A percentile compares a stretch with the other conserved stretches of the same genome.
Evolutionary conservation across 2,329 filamentous ascomycete genomes (phyloP).

Genomic region (Microdochium bolleyi): DNA sequence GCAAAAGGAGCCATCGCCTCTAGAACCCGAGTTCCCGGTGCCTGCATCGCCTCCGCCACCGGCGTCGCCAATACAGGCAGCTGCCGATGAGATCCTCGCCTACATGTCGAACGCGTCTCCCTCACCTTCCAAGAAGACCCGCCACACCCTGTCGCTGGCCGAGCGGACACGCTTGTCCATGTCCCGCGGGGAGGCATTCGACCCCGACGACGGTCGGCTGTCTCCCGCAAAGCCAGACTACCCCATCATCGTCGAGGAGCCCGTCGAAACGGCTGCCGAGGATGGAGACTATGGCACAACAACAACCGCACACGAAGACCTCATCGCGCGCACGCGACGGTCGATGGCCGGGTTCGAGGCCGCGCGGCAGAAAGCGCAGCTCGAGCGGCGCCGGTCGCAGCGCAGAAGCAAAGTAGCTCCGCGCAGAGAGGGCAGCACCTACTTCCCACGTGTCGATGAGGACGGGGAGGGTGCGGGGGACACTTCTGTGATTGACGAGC

Average conservation of each 20-base stretch:
- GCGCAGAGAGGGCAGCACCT: constrained; percentile 28
- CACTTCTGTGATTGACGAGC: constrained; percentile 52
- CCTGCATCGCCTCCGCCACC: constrained; percentile 10
- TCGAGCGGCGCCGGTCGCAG: constrained; percentile 45
- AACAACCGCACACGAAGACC: constrained; percentile 35
- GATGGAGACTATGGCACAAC: constrained; percentile 19
- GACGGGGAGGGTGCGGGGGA: constrained; percentile 19
- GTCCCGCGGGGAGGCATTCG: constrained; percentile 37
- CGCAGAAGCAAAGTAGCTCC: constrained; percentile 32
- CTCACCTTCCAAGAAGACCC: constrained; percentile 46
- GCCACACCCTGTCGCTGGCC: constrained; percentile 55
- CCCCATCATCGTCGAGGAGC: constrained; percentile 16
- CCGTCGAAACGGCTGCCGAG: constrained; percentile 4
- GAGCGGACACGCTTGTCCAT: constrained; percentile 81
- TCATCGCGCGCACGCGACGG: constrained; percentile 48
- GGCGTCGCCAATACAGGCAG: constrained; percentile 36
- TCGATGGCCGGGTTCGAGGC: constrained; percentile 58
- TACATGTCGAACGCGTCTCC: constrained; percentile 48
- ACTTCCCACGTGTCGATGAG: constrained; percentile 39
- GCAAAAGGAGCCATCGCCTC: neutral
- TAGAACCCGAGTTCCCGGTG: constrained; percentile 3
- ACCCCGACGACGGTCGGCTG: constrained; percentile 20
- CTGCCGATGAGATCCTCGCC: constrained; percentile 48
- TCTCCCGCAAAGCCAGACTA: constrained; percentile 5
- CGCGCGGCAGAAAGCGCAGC: constrained; percentile 50